These are phyloP conservation scores for Durusdinium trenchii DNA, from an alignment of 73 alveolate species.

Conservation along the genomic window DNA sequence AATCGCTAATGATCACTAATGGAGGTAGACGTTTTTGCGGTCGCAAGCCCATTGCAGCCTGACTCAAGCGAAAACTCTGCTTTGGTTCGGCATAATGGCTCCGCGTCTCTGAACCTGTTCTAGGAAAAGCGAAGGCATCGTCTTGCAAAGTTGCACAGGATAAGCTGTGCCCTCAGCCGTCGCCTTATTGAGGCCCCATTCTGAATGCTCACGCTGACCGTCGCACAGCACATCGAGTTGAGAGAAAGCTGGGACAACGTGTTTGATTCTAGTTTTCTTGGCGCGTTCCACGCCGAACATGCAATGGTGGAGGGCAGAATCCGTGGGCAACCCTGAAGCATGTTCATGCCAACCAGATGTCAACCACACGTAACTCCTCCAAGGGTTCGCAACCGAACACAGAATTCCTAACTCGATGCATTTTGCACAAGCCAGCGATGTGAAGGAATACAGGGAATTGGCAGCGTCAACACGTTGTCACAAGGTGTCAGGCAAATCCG, in stretches of 20 bases:
- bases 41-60: too few species aligned
- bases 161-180: background rate
- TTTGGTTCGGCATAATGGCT: background rate
- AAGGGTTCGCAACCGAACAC: background rate
- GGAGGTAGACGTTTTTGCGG: too few species aligned
- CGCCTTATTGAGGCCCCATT: background rate
- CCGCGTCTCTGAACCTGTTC: background rate
- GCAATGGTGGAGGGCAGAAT: background rate
- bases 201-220: background rate
- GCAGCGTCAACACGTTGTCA: background rate
- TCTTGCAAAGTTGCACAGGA: background rate
- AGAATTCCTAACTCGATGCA: background rate
- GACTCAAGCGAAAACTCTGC: too few species aligned
- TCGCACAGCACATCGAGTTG: background rate
- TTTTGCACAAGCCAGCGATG: background rate
- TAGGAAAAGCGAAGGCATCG: background rate
- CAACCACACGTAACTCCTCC: background rate
- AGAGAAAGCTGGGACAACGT: background rate
- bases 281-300: background rate
- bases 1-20: too few species aligned
- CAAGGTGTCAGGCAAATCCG: background rate
- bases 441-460: background rate
- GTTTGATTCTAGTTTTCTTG: background rate
- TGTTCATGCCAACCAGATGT: background rate
- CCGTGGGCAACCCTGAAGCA: too few species aligned